Base-by-base conservation (phyloP, 805 yeast species). In the Kuraishia borneana region DNA sequence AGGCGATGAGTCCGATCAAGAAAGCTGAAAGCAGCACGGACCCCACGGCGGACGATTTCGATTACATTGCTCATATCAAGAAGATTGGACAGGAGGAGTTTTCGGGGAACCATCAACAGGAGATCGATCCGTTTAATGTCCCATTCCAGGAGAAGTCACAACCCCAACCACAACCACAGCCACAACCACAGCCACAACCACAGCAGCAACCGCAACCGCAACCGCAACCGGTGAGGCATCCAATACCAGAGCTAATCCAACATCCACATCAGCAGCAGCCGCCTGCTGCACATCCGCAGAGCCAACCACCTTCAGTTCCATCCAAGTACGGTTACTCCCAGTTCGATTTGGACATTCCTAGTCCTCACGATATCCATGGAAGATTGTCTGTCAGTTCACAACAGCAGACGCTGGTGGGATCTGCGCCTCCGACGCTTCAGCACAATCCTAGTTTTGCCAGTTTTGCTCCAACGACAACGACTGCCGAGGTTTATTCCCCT, bases 21-120 rank as follows among this genome's bases (percentile, higher is more conserved):
- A 7, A 7, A 25, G 28, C 21, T 16, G 21, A 27, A 17, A 36
- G 20, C 30, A 30, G 6, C 26, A 27, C 14, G 12, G 77, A 68
- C 39, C 68, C 70, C 5, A 59, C 64, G 3, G 60, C 68, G 14
- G 76, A 65, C 25, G 77, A 73, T 32, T 76, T 76, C 41, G 78
- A 75, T 48, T 76, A 76, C 43, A 71, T 73, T 10, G 79, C 80
- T 6, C 82, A 76, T 43, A 75, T 76, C 22, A 66, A 70, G 42
- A 63, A 63, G 39, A 67, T 76, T 45, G 75, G 76, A 16, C 65
- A 62, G 43, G 63, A 59, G 19, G 63, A 54, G 23, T 32, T 34
- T 29, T 21, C 23, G 7, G 23, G 10, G 10, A 21, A 21, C 10
- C 7, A 7, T 10, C 7, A 8, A 7, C 10, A 21, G 10, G 23